Conservation (phyloP, 2,329 filamentous ascomycete genomes). For the Chrysoporthe deuterocubensis region DNA sequence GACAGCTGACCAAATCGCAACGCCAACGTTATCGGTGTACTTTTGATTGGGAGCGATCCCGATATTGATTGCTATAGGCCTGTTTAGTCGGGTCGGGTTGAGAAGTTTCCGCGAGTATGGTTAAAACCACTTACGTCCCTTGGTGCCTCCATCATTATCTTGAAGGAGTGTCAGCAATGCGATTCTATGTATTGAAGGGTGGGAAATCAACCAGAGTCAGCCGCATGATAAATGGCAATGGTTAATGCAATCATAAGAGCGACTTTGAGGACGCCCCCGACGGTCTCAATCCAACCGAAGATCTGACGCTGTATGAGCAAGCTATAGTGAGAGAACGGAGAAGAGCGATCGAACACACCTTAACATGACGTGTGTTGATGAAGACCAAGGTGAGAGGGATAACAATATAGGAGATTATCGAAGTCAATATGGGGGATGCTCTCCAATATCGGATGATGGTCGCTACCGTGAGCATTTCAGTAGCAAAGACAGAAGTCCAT, state of each 20-base stretch:
- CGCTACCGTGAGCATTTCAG: conserved; percentile 27
- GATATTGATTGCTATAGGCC: conserved; percentile 5
- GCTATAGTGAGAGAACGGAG: not conserved
- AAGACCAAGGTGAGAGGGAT: conserved; percentile 18
- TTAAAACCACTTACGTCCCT: conserved; percentile 1
- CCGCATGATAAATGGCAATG: conserved; percentile 29
- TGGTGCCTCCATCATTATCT: conserved; percentile 1
- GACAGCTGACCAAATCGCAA: conserved; percentile 21
- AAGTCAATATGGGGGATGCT: conserved; percentile 14
- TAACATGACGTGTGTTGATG: conserved; percentile 28
- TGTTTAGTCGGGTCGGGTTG: not conserved
- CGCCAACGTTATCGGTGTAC: conserved; percentile 16
- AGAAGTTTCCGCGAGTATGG: not conserved
- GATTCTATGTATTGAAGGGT: not conserved
- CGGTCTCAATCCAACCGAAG: conserved; percentile 34
- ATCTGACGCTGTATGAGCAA: conserved; percentile 25
- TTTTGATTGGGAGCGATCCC: conserved; percentile 1
- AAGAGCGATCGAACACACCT: not conserved
- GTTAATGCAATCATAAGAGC: conserved; percentile 27
- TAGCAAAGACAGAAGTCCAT: conserved; percentile 25
- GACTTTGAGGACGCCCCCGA: conserved; percentile 32
- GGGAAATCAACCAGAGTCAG: conserved; percentile 19
- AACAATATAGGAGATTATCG: conserved; percentile 16
- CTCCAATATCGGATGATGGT: conserved; percentile 23
- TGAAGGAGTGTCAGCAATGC: not conserved